These are phyloP conservation scores for Xylaria digitata DNA, from an alignment of 2,329 filamentous ascomycete genomes.

Conservation along the genomic window DNA sequence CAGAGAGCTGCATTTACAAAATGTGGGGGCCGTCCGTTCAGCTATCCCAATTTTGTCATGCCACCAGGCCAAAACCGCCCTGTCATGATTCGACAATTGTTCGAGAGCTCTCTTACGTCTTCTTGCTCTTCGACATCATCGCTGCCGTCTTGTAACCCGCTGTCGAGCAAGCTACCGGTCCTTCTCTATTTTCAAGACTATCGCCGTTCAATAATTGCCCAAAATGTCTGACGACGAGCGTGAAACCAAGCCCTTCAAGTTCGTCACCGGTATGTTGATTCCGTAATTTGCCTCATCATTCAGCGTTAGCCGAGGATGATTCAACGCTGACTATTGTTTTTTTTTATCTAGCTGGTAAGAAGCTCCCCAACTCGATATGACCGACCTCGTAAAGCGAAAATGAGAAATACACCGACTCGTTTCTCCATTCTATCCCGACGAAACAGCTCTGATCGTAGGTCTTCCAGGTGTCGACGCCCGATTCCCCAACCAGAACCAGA, in stretches of 20 bases:
- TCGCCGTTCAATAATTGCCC: constrained; percentile 58
- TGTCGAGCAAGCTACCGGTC: constrained; percentile 51
- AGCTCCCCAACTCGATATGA: constrained; percentile 18
- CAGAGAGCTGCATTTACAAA: constrained; percentile 27
- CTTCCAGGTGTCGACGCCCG: constrained; percentile 94
- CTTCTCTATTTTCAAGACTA: constrained; percentile 28
- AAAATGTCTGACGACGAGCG: constrained; percentile 93
- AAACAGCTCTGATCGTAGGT: constrained; percentile 39
- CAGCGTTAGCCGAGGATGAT: constrained; percentile 22
- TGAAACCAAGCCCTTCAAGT: constrained; percentile 99
- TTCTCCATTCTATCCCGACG: not conserved
- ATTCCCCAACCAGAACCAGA: constrained; percentile 98
- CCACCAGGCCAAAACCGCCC: constrained; percentile 46
- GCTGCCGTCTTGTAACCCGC: constrained; percentile 37
- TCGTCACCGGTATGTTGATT: constrained; percentile 87
- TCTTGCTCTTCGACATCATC: constrained; percentile 52
- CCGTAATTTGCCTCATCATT: constrained; percentile 44
- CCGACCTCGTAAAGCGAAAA: constrained; percentile 17
- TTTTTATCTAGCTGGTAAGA: constrained; percentile 48
- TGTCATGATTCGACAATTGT: constrained; percentile 44
- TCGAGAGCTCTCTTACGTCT: constrained; percentile 32
- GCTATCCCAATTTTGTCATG: constrained; percentile 40
- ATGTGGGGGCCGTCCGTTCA: constrained; percentile 21
- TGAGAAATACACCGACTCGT: not conserved
- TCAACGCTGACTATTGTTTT: constrained; percentile 40